Evolutionary conservation across 495 filamentous ascomycete genomes (phyloP).

Genomic region (Bryoglossum gracile): DNA sequence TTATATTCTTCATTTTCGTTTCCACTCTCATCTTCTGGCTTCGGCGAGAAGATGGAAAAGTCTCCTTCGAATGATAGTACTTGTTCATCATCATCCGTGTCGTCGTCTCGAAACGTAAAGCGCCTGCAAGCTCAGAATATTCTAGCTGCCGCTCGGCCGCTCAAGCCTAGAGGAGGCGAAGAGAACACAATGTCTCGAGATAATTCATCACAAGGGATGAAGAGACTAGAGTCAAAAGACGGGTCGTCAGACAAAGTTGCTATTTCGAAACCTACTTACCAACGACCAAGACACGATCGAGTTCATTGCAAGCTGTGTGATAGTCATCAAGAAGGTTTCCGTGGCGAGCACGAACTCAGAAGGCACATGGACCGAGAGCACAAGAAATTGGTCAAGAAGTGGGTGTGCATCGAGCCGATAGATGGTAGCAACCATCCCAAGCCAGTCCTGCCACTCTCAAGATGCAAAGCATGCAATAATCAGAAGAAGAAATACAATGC

Average conservation of each 20-base stretch:
- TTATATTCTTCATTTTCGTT: conserved; percentile 30
- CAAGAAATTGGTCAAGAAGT: conserved; percentile 64
- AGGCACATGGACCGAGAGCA: conserved; percentile 82
- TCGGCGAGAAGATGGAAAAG: conserved; percentile 32
- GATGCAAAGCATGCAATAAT: conserved; percentile 78
- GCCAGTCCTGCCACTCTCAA: conserved; percentile 59
- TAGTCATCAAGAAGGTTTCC: conserved; percentile 77
- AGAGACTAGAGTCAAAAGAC: conserved; percentile 48
- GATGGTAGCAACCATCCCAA: conserved; percentile 36
- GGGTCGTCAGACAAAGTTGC: conserved; percentile 51
- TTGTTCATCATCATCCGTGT: conserved; percentile 23
- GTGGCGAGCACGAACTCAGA: conserved; percentile 87
- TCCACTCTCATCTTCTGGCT: conserved; percentile 18
- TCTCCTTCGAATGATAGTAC: conserved; percentile 29
- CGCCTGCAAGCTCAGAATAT: conserved; percentile 19
- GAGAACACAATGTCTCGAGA: conserved; percentile 26
- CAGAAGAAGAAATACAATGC: conserved; percentile 71
- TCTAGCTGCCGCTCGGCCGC: conserved; percentile 21
- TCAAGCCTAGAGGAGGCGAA: conserved; percentile 24
- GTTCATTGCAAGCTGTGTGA: conserved; percentile 68
- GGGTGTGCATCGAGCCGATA: conserved; percentile 62
- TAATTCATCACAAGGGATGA: conserved; percentile 40
- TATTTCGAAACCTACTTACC: conserved; percentile 66
- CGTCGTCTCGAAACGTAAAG: conserved; percentile 23
- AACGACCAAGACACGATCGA: conserved; percentile 69